Conservation (phyloP, 345 rosid species). For the Dimocarpus longan region DNA sequence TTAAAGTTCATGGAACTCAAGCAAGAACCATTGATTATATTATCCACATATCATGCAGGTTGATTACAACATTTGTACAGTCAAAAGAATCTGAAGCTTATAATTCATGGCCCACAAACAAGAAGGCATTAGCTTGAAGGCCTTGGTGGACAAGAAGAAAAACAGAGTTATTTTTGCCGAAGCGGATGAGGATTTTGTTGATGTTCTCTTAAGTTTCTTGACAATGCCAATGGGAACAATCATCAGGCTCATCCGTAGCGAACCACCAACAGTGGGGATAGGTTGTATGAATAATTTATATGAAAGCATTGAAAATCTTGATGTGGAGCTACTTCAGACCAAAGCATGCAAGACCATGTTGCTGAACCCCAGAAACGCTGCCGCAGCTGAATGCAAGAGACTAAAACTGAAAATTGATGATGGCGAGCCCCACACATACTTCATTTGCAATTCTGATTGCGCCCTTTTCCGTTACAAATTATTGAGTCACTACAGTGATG, state of each 20-base stretch:
- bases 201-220: constrained; percentile 33
- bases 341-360: constrained; percentile 26
- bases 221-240: constrained; percentile 31
- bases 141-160: constrained; percentile 23
- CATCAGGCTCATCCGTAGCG: constrained; percentile 6
- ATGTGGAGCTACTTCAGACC: constrained; percentile 1
- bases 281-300: constrained; percentile 32
- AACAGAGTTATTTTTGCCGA: constrained; percentile 27
- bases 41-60: background rate
- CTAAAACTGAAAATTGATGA: constrained; percentile 23
- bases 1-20: background rate
- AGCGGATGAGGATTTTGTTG: constrained; percentile 23
- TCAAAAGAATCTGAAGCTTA: background rate
- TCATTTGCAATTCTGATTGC: background rate
- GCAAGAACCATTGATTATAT: background rate
- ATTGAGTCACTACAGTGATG: background rate
- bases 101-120: background rate
- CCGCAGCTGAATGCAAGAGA: constrained; percentile 6
- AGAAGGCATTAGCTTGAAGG: constrained; percentile 24
- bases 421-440: background rate
- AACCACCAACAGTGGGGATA: background rate
- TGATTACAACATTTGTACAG: background rate
- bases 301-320: constrained; percentile 29
- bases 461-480: background rate
- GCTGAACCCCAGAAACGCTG: constrained; percentile 14